Base-by-base conservation (phyloP, 106 monocot genomes). In the Dendrobium officinale region DNA sequence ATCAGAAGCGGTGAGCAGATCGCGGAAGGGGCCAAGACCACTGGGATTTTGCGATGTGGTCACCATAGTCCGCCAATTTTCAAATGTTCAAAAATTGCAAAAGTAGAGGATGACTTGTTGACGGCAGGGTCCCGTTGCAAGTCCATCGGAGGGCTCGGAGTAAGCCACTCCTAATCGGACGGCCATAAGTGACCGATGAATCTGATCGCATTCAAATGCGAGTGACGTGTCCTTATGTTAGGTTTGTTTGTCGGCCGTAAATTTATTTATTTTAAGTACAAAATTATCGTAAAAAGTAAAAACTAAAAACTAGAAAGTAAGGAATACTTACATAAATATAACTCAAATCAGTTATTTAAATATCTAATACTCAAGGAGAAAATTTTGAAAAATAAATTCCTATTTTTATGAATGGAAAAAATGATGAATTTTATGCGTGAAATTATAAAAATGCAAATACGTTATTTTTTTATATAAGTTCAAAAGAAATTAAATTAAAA, bases 81-180 rank as follows among this genome's bases (percentile, higher is more conserved):
- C 78, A 78, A 78, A 78, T 40, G 78, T 78, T 78, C 78, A 78
- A 78, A 37, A 78, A 37, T 75, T 77, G 42, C 74, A n/a, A 7
- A 42, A 74, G 19, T 19, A 43, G 16, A 20, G 74, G 33, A 37
- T 1, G 37, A 6, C 37, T 16, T 33, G 33, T 70, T 11, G 67
- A 29, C 31, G 10, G 70, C 13, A 37, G 51, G 51, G 70, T 33
- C 16, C 31, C 44, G 20, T 6, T 20, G 41, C 20, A n/a, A 44
- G 0, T 42, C 4, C 67, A 67, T 67, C 24, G 22, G 24, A 73
- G 0, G 5, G 42, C 1, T 41, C 0, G 43, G 9, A 1, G 6
- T 29, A 10, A 72, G 2, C 72, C 37, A 11, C 13, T 42, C 43
- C 6, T 4, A 20, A 74, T 74, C 74, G 7, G 43, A 74, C 74